phyloP scores from a whole-genome alignment of 805 yeast species.

The Pichia thaimueangensis region DNA sequence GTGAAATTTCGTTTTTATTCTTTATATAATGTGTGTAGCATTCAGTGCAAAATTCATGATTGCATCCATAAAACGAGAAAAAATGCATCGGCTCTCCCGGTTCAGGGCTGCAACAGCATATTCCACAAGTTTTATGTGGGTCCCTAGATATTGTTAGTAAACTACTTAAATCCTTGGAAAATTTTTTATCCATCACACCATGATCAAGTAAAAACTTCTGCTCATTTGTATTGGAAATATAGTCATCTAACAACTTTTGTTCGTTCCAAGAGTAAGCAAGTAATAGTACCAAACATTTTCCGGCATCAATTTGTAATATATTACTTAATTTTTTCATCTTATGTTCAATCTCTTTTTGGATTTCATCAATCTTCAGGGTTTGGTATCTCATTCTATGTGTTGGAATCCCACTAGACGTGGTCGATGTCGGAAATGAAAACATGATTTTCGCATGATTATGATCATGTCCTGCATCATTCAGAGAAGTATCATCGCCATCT shows the following conservation, averaged over 20 bases:
- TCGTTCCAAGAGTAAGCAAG: conserved; percentile 53
- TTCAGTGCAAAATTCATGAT: conserved; percentile 59
- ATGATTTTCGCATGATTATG: conserved; percentile 2
- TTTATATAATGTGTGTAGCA: conserved; percentile 63
- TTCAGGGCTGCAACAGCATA: conserved; percentile 63
- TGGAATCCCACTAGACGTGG: conserved; percentile 17
- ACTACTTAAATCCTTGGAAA: conserved; percentile 23
- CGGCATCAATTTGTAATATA: conserved; percentile 33
- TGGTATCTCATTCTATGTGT: conserved; percentile 28
- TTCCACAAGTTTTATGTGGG: conserved; percentile 42
- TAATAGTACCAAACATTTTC: conserved; percentile 39
- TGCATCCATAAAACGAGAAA: conserved; percentile 53
- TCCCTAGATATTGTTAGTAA: conserved; percentile 17
- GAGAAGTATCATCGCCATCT: conserved; percentile 21
- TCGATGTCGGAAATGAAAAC: conserved; percentile 17
- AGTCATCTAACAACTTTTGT: conserved; percentile 49
- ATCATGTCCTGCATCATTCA: conserved; percentile 11
- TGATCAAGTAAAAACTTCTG: conserved; percentile 19
- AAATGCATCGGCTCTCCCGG: conserved; percentile 26
- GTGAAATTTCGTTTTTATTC: conserved; percentile 35
- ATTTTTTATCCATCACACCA: conserved; percentile 29
- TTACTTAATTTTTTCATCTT: conserved; percentile 31
- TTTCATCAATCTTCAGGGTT: conserved; percentile 26
- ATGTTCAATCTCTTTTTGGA: conserved; percentile 22
- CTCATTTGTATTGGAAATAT: conserved; percentile 34